phyloP scores from a whole-genome alignment of 352 stramenopile species.

The Phytophthora hibernalis region DNA sequence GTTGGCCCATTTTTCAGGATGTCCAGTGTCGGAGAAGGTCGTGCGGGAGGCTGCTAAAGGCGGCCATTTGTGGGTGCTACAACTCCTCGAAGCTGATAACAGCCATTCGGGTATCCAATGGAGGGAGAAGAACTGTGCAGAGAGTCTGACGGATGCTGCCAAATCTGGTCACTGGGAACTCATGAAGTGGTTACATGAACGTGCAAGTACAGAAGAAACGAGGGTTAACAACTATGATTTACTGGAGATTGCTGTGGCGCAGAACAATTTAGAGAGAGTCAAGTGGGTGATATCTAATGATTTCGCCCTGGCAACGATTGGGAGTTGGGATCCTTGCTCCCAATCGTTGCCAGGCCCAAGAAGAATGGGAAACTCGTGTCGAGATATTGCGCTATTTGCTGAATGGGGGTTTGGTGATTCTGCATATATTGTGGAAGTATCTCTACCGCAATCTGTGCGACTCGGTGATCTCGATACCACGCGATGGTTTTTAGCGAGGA shows the following conservation, averaged over 20 bases:
- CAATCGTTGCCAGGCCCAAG: too few relatives aligned
- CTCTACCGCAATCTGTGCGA: not conserved
- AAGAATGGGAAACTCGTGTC: not conserved
- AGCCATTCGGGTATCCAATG: not conserved
- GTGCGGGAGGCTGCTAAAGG: slow-evolving; percentile 2
- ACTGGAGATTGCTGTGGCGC: slow-evolving; percentile 1
- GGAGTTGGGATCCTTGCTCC: not conserved
- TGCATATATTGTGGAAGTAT: not conserved
- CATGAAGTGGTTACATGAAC: not conserved
- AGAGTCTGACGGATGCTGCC: not conserved
- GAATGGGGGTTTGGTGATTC: not conserved
- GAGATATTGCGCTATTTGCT: not conserved
- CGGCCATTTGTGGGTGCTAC: slow-evolving; percentile 2
- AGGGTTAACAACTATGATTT: not conserved
- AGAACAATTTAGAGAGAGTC: not conserved
- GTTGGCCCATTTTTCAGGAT: not conserved
- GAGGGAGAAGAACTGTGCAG: not conserved
- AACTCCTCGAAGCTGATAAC: slow-evolving; percentile 5
- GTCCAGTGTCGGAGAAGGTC: not conserved
- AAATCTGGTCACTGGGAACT: slow-evolving; percentile 3
- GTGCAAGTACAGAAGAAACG: not conserved
- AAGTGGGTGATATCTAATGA: not conserved
- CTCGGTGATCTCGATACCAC: not conserved
- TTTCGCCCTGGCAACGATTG: not conserved
- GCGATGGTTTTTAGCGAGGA: not conserved